Base-by-base conservation (phyloP, 2,329 filamentous ascomycete genomes). In the Gaeumannomyces tritici region DNA sequence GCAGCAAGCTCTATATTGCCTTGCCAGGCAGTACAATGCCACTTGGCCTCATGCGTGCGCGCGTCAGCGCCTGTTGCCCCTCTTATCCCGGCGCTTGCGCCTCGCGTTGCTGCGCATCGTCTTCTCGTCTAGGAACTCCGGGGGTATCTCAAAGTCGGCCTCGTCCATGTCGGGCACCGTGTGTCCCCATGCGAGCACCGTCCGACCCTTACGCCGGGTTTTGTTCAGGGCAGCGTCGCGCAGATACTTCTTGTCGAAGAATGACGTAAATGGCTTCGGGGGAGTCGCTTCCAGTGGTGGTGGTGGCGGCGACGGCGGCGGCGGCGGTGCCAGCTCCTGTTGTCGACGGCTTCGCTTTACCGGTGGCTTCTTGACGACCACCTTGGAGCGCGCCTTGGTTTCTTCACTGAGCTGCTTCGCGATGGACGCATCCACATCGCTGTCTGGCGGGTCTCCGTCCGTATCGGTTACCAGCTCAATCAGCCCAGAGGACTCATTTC, bases 161-260 rank as follows among this genome's bases (percentile, higher is more conserved):
- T 90, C 83, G 6, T 78, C 72, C 63, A 89, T 77, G 18, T 96
- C 90, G 0, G 93, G 93, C 26, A 98, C 75, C 0, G 89, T 83
- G 29, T 88, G 84, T 0, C 93, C 93, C 82, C 95, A 98, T 4
- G 93, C 93, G 59, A 89, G 79, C 21, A 87, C 80, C 61, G 83
- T 89, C 60, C 91, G 82, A 56, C 86, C 85, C 60, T 86, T 84
- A 61, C 90, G 85, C 42, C 91, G 83, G 59, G 85, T 80, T 67
- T 85, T 86, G 65, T 85, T 88, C n/a, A 96, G 75, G 12, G 93
- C 91, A 8, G 87, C 85, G 27, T 92, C 90, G 29, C 93, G 88
- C 64, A 93, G 82, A 70, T 96, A 87, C 28, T 83, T 86, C 75
- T 95, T 92, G 24, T 82, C 74, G 72, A 92, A 98, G 76, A 97